A percentile compares a stretch with the other conserved stretches of the same genome.
Conservation (phyloP, 352 stramenopile species). For the Phytophthora pistaciae region DNA sequence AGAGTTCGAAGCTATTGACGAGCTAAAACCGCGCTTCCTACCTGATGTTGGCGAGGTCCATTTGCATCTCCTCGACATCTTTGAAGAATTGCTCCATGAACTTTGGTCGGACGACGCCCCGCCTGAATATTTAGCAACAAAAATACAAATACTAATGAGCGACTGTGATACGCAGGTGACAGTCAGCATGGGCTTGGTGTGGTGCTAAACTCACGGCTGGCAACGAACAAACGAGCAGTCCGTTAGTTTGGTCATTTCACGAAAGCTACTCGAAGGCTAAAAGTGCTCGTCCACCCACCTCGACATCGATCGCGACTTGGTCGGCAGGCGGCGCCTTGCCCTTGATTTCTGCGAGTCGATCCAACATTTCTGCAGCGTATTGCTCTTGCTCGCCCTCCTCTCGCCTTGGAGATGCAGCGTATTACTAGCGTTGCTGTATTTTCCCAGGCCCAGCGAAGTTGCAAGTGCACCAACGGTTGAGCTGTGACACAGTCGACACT, state of each 20-base stretch:
- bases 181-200: not conserved
- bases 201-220: not conserved
- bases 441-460: slow-evolving; percentile 5
- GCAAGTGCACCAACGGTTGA: slow-evolving; percentile 8
- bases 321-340: slow-evolving; percentile 44
- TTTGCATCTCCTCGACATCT: slow-evolving; percentile 96
- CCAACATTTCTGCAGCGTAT: slow-evolving; percentile 51
- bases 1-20: not conserved
- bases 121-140: slow-evolving; percentile 24
- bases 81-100: slow-evolving; percentile 97
- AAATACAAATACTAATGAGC: too few relatives aligned
- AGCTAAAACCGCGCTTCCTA: slow-evolving; percentile 22
- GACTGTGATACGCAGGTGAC: too few relatives aligned
- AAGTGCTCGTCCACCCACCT: slow-evolving; percentile 51
- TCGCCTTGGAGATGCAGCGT: slow-evolving; percentile 1
- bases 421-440: not conserved
- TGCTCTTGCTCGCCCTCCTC: not conserved
- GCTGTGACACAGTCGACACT: not conserved
- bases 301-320: slow-evolving; percentile 71
- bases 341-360: slow-evolving; percentile 81
- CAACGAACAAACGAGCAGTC: not conserved
- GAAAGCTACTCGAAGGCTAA: not conserved
- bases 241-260: slow-evolving; percentile 1
- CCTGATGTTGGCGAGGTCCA: slow-evolving; percentile 92
- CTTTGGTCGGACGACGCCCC: slow-evolving; percentile 71